Conservation (phyloP, 495 filamentous ascomycete species). For the Talaromyces nanjingensis region DNA sequence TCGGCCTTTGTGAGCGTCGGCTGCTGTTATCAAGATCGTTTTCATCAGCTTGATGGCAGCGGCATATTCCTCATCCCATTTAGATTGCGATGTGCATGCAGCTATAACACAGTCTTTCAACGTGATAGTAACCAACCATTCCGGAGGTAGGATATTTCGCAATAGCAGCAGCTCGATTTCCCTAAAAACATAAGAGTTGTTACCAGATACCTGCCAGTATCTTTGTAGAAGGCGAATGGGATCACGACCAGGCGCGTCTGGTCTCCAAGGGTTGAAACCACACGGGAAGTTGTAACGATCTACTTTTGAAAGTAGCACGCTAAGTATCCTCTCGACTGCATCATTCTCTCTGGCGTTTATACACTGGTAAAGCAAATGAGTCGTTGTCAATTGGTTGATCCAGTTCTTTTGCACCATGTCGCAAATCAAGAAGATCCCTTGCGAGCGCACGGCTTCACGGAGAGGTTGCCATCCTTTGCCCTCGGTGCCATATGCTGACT, state of each 20-base stretch:
- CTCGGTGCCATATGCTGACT: conserved; percentile 46
- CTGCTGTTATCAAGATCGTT: conserved; percentile 16
- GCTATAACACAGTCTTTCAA: conserved; percentile 38
- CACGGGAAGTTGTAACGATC: conserved; percentile 23
- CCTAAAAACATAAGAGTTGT: conserved; percentile 29
- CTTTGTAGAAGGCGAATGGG: conserved; percentile 25
- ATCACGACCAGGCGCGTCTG: conserved; percentile 14
- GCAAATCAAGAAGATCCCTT: conserved; percentile 54
- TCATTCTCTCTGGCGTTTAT: conserved; percentile 26
- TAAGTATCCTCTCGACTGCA: conserved; percentile 30
- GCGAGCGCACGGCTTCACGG: conserved; percentile 56
- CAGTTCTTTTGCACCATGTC: conserved; percentile 45
- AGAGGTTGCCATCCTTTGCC: conserved; percentile 59
- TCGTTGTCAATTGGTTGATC: conserved; percentile 27
- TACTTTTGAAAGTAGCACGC: conserved; percentile 23
- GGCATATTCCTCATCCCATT: conserved; percentile 25
- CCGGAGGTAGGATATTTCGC: conserved; percentile 31
- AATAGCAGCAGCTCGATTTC: conserved; percentile 33
- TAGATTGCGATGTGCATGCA: conserved; percentile 36
- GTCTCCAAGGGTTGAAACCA: conserved; percentile 22
- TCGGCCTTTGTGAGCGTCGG: background rate
- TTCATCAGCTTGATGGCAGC: conserved; percentile 35
- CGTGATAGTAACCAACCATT: conserved; percentile 41
- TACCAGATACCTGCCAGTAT: conserved; percentile 18
- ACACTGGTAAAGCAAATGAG: conserved; percentile 29